Evolutionary conservation across 306 rosid genomes (phyloP), one percentile per base, ranked within the genome.

Genomic region (Hippophae tibetana): DNA sequence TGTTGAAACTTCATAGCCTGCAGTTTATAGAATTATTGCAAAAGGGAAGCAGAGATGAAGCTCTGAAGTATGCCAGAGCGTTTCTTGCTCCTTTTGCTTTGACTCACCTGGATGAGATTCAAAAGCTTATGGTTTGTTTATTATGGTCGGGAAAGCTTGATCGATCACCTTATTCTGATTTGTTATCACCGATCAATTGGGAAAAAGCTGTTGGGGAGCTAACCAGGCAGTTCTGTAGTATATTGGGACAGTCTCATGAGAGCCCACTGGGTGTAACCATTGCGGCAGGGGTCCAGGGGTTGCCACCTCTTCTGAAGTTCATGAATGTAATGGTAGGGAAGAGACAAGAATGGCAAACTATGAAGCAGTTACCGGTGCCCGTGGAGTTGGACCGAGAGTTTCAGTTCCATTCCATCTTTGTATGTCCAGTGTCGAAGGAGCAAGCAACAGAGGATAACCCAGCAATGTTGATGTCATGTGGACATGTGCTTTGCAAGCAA

Each of bases 371-470:
- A 73, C 95, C 96, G 0, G 84, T 92, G 43, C 96, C 90, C 0
- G 89, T 92, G 42, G 95, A 87, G 79, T 70, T 92, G 68, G 93
- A 75, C 53, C 53, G 61, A 8, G 85, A 88, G 67, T 86, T 85
- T 67, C 99, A 92, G 74, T 92, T 85, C 78, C 99, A 88, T 80
- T 88, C 99, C 46, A 60, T 88, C 54, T 92, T 92, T 73, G 96
- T 92, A 42, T 92, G 99, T 61, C 99, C 99, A 0, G 99, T 92
- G 60, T 87, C 98, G 5, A 92, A 87, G 81, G 96, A 87, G 75
- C 88, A 83, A 69, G 73, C 98, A 3, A 83, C 89, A 0, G 96
- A 85, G 1, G 96, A 92, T 48, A 92, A 92, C 70, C 95, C 96
- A 13, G 87, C 98, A 11, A 87, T 87, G 96, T 75, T 85, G 72